Evolutionary conservation across 306 rosid species (phyloP), one percentile per base, ranked within the genome.

Genomic region (Cucumis hystrix): DNA sequence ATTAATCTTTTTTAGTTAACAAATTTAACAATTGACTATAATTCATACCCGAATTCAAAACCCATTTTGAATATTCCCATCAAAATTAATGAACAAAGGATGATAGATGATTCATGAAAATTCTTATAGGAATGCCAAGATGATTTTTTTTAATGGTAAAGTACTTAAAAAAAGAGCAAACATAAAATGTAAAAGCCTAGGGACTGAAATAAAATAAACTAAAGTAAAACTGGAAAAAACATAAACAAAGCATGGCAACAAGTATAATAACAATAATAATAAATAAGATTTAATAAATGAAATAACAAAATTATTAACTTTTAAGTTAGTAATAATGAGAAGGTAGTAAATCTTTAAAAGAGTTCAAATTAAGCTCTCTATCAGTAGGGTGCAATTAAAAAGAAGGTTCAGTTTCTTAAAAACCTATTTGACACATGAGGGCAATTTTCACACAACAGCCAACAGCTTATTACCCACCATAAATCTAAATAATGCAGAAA

Each of bases 401-500:
- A 8, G 60, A 51, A 49, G 39, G 47, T 52, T 73, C 77, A 73
- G 43, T 73, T 73, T 28, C 62, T 73, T 6, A 28, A 51, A 16
- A 13, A 12, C 13, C 62, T 43, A 37, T 47, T 35, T 23, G 35
- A 21, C 72, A 39, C 79, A 77, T n/a, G 70, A 76, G 61, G 30
- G 39, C 16, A 67, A 81, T 45, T 59, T 21, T 63, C 60, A 58
- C 82, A 51, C 84, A 55, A 16, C n/a, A 52, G 57, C 8, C n/a
- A 47, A 47, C 10, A 20, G 52, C 62, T 78, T 82, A 79, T 64
- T 62, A 75, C 84, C 75, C 61, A 83, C 47, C 71, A 74, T 78
- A 41, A 39, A 17, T 47, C 25, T 71, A 41, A 74, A 35, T 63
- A 85, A 80, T 74, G 55, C 82, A 80, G 71, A 66, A 55, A 66